Base-by-base conservation (phyloP, 2,329 filamentous ascomycete genomes). In the Nemania serpens region DNA sequence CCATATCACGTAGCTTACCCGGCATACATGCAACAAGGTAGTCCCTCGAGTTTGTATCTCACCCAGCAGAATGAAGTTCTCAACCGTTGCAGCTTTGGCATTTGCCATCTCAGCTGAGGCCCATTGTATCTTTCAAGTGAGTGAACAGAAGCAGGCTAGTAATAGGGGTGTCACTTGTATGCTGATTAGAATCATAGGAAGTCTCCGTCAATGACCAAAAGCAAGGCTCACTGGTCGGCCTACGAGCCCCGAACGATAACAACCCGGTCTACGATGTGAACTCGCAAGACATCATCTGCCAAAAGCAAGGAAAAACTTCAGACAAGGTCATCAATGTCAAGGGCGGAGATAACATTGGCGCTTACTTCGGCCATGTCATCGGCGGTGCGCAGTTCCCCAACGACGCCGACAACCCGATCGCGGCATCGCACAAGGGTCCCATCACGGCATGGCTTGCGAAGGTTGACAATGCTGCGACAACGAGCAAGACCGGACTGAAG, bases 401-500 rank as follows among this genome's bases (percentile, higher is more conserved):
- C 64, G 81, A 83, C 74, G 71, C 74, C 2, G 82, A 82, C 71
- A 79, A 84, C 72, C 82, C 82, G 55, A 84, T 86, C 66, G 83
- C 82, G 34, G 73, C 76, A 57, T 81, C 79, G 12, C 82, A 85
- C 74, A 83, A 83, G 70, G 82, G 82, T 0, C 83, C 83, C 2
- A 75, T 85, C 42, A 79, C 82, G 49, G 78, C 80, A 1, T 84
- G 83, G 73, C 75, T 84, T 22, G 78, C 81, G 47, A 82, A 83
- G 71, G 82, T 85, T 3, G 75, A 78, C 67, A 78, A 83, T 64
- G 82, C 82, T 5, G 77, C 79, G 6, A 75, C 76, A 2, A 75
- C 80, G 9, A 71, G 72, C 58, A 73, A 75, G 65, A 72, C 66
- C 2, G 77, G 78, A 3, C 74, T 78, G 17, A 74, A 76, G 56